Conservation (phyloP, 257 asterid genomes). For the Solanum megistacrolobum region DNA sequence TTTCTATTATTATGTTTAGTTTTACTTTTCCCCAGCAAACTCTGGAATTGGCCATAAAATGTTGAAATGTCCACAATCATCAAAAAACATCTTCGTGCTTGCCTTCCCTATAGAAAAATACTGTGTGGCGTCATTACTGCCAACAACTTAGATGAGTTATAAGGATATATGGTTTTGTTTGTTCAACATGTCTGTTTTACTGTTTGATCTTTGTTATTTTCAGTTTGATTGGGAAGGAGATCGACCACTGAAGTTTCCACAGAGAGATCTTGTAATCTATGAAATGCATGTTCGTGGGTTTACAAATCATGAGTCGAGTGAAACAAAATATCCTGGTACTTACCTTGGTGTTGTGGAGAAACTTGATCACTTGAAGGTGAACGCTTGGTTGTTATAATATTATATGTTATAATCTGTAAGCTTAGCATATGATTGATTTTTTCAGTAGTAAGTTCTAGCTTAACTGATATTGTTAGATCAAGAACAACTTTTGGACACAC, state of each 20-base stretch:
- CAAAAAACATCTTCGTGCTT: neutral
- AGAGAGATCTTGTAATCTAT: constrained; percentile 62
- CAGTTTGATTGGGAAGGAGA: constrained; percentile 99
- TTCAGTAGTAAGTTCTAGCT: neutral
- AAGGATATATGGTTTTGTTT: neutral
- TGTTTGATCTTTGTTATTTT: constrained; percentile 3
- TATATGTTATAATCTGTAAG: neutral
- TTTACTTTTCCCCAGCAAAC: neutral
- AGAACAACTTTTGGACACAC: neutral
- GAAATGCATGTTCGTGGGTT: constrained; percentile 98
- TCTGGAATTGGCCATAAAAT: neutral
- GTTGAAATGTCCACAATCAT: neutral
- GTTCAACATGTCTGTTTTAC: constrained; percentile 2
- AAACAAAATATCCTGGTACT: constrained; percentile 72
- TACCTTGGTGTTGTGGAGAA: constrained; percentile 82
- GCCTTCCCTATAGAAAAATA: neutral
- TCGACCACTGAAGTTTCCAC: constrained; percentile 66
- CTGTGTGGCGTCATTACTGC: neutral
- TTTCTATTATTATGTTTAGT: neutral
- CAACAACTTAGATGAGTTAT: neutral
- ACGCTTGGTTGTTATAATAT: constrained; percentile 8
- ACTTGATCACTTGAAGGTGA: constrained; percentile 88
- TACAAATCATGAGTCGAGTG: constrained; percentile 84
- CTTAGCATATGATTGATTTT: neutral
- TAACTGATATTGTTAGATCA: neutral